Base-by-base conservation (phyloP, 768 basidiomycete genomes). In the Tulasnella sp. region DNA sequence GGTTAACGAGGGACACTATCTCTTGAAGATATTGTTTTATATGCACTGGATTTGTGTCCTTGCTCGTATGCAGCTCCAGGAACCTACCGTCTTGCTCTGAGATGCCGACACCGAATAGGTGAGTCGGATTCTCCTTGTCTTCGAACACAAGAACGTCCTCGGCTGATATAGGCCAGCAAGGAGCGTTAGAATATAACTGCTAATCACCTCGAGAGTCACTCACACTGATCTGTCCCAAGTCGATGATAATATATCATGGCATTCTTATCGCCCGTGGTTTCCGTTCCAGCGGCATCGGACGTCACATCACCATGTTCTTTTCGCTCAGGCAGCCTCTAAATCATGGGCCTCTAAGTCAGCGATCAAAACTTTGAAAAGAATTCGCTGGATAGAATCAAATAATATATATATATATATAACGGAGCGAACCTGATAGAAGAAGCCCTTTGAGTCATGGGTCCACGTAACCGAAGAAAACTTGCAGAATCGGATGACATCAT, bases 171-270 rank as follows among this genome's bases (percentile, higher is more conserved):
- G n/a, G n/a, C n/a, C n/a, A 38, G 34, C 34, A 38, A 38, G 15
- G 34, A 38, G 5, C 34, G 15, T 43, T 7, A 29, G 26, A 13
- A 41, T 7, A 48, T 2, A 15, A 38, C 5, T 38, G 34, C 34
- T 7, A 15, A 38, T 7, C 5, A 38, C 5, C 34, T 15, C 15
- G 34, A n/a, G n/a, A 51, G 51, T 27, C 21, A 56, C 61, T 58
- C 71, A 83, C 84, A 76, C 70, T 90, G 88, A 8, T 76, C 66
- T 8, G 88, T 88, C 49, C 85, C 83, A 49, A 90, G 64, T 43
- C 73, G 75, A 67, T 91, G 89, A 69, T 88, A 91, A 68, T 80
- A 87, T 21, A 92, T 68, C 81, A 80, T 83, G 0, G 86, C 85
- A 64, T 88, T 77, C 64, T 76, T 69, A 70, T 87, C 86, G 32